These are phyloP conservation scores for Dipteronia dyeriana DNA, from an alignment of 345 rosid species.

Conservation along the genomic window DNA sequence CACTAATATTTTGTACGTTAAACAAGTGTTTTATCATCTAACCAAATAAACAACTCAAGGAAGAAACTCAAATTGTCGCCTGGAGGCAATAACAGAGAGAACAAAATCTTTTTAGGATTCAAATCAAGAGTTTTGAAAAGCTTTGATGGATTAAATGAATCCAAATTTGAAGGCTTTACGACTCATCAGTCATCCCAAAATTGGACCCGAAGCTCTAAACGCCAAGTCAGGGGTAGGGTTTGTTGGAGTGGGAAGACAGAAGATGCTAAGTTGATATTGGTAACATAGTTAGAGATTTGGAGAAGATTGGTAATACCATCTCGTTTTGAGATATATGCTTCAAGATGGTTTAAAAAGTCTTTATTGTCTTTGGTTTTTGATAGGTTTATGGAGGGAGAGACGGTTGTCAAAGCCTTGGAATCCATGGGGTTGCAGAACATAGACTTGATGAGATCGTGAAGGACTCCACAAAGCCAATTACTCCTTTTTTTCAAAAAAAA, in stretches of 20 bases:
- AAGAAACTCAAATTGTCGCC: constrained; percentile 82
- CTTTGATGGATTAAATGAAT: constrained; percentile 79
- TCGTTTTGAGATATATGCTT: constrained; percentile 66
- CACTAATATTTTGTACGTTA: constrained; percentile 58
- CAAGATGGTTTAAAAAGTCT: constrained; percentile 69
- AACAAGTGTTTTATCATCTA: constrained; percentile 59
- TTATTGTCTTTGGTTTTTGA: constrained; percentile 24
- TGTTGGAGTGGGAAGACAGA: constrained; percentile 45
- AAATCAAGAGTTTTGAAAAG: constrained; percentile 50
- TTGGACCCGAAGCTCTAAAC: constrained; percentile 82
- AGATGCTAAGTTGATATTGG: constrained; percentile 77
- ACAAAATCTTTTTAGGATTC: constrained; percentile 45
- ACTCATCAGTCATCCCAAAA: constrained; percentile 56
- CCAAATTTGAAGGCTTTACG: constrained; percentile 96
- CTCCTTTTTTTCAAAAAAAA: too few relatives aligned
- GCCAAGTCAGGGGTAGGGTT: constrained; percentile 34
- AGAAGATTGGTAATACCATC: constrained; percentile 91
- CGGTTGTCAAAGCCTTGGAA: constrained; percentile 27
- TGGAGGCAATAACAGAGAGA: constrained; percentile 57
- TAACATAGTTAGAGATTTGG: constrained; percentile 80
- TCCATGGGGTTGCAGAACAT: constrained; percentile 36
- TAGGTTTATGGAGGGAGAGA: constrained; percentile 1
- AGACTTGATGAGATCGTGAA: not conserved
- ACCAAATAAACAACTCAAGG: constrained; percentile 82
- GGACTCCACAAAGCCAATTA: too few relatives aligned